Conservation (phyloP, 208 protist species). For the Crithidia sp. region DNA sequence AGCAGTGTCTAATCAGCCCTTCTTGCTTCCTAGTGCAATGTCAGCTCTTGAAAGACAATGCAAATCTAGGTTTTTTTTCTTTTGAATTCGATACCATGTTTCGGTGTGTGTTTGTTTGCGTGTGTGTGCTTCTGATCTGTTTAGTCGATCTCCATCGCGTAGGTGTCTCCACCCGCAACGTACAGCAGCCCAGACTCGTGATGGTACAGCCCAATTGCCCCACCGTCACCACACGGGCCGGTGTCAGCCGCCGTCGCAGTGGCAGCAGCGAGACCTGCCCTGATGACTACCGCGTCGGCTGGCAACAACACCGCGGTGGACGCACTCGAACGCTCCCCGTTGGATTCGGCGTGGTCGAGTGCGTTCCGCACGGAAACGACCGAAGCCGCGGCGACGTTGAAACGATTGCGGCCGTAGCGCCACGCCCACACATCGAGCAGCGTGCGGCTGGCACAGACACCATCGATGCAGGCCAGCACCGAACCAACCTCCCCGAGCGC, state of each 20-base stretch:
- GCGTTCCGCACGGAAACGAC: slow-evolving; percentile 29
- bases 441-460: slow-evolving; percentile 49
- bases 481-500: slow-evolving; percentile 50
- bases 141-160: slow-evolving; percentile 41
- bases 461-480: slow-evolving; percentile 52
- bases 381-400: slow-evolving; percentile 49
- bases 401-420: slow-evolving; percentile 72
- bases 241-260: background rate
- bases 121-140: background rate
- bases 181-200: slow-evolving; percentile 61
- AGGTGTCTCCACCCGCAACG: slow-evolving; percentile 30
- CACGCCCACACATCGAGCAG: slow-evolving; percentile 45
- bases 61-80: background rate
- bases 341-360: background rate
- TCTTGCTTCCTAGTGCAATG: too few relatives aligned
- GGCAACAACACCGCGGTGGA: background rate
- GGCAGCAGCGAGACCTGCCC: too few relatives aligned
- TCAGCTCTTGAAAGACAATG: background rate
- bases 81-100: background rate
- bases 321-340: background rate
- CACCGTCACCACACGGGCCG: background rate
- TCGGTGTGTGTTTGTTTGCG: background rate
- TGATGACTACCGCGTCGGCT: background rate
- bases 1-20: too few relatives aligned
- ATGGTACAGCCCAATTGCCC: slow-evolving; percentile 22